Conservation (phyloP, 768 basidiomycete species). For the Cyclocybe aegerita region DNA sequence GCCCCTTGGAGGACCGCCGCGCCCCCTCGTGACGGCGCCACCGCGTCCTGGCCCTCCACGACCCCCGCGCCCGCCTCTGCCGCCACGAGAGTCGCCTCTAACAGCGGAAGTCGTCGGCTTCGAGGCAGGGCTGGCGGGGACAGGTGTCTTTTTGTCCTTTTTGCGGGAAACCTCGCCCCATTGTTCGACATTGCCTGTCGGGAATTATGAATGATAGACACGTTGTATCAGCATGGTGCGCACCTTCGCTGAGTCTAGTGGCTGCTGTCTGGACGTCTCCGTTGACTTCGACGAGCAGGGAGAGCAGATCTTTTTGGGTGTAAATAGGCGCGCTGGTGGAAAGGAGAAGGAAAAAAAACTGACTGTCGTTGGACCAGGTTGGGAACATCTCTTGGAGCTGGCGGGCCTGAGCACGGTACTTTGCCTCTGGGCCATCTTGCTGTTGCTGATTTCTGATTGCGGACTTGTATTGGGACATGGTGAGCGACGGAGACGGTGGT, state of each 20-base stretch:
- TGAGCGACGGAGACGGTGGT: conserved; percentile 25
- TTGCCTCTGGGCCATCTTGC: conserved; percentile 34
- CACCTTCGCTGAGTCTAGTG: conserved; percentile 77
- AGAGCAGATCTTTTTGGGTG: conserved; percentile 56
- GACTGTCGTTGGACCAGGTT: conserved; percentile 69
- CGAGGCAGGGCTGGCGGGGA: conserved; percentile 36
- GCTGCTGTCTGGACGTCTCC: conserved; percentile 74
- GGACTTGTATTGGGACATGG: conserved; percentile 57
- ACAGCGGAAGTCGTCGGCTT: conserved; percentile 48
- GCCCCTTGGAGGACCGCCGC: conserved; percentile 48
- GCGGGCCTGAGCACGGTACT: conserved; percentile 52
- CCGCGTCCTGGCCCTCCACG: conserved; percentile 63
- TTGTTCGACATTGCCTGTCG: conserved; percentile 67
- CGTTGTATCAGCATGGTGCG: conserved; percentile 15
- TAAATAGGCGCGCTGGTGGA: conserved; percentile 25
- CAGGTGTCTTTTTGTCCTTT: conserved; percentile 77
- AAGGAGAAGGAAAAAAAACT: conserved; percentile 12
- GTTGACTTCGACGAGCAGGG: conserved; percentile 61
- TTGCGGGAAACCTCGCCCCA: conserved; percentile 86
- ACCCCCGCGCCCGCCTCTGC: conserved; percentile 56
- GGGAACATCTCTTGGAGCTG: conserved; percentile 76
- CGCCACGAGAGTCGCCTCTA: conserved; percentile 59
- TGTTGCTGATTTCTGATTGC: conserved; percentile 39
- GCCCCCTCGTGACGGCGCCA: conserved; percentile 45
- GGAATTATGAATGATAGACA: conserved; percentile 13